Evolutionary conservation across 2,329 filamentous ascomycete species (phyloP).

Genomic region (Zopfia rhizophila): DNA sequence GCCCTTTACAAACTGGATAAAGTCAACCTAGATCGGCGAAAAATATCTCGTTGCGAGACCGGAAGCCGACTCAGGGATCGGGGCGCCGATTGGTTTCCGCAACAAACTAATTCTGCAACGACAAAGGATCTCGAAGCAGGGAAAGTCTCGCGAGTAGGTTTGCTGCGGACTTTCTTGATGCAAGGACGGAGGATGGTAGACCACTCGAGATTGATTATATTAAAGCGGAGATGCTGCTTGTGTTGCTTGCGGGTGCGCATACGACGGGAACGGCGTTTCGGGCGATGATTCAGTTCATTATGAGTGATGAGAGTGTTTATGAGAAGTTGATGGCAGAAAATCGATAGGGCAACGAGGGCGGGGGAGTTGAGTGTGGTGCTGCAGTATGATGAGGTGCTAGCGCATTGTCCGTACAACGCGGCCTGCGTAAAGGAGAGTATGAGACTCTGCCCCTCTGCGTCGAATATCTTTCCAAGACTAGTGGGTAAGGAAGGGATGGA

Average conservation of each 20-base stretch:
- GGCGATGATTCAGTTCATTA: constrained; percentile 57
- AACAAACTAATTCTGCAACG: constrained; percentile 64
- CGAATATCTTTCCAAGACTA: constrained; percentile 62
- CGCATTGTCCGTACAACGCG: constrained; percentile 58
- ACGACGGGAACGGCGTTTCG: constrained; percentile 64
- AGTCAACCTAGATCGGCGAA: constrained; percentile 61
- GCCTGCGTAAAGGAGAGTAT: constrained; percentile 63
- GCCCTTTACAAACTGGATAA: constrained; percentile 66
- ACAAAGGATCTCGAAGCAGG: constrained; percentile 59
- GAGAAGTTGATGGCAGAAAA: constrained; percentile 59
- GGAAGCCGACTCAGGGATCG: constrained; percentile 65
- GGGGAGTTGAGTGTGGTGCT: constrained; percentile 36
- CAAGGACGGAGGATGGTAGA: constrained; percentile 51
- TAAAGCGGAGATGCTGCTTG: constrained; percentile 64
- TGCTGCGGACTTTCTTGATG: constrained; percentile 63
- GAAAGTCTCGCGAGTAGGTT: constrained; percentile 60
- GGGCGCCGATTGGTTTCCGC: constrained; percentile 67
- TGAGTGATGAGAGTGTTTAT: constrained; percentile 54
- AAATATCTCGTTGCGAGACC: constrained; percentile 65
- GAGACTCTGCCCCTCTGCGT: constrained; percentile 61
- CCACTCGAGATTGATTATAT: constrained; percentile 62
- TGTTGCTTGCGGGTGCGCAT: constrained; percentile 64
- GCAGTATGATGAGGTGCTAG: constrained; percentile 38
- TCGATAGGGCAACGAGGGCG: constrained; percentile 52
- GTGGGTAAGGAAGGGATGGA: constrained; percentile 48